phyloP scores from a whole-genome alignment of 75 land plant species.

The Pinus tabuliformis region DNA sequence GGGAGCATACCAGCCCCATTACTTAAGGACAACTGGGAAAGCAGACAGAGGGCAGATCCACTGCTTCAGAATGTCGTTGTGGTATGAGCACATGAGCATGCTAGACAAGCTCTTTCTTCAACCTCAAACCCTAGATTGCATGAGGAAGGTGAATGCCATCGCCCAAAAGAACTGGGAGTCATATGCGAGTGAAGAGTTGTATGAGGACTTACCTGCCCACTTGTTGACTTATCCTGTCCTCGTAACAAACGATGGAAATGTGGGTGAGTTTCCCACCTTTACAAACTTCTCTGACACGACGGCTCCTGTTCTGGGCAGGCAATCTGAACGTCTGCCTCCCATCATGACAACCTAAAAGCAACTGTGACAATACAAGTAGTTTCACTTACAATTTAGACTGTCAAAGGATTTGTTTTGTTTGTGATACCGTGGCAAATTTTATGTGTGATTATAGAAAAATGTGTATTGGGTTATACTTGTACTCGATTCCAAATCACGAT shows the following conservation, averaged over 20 bases:
- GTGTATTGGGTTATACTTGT: too few relatives aligned
- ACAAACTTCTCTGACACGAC: conserved; percentile 19
- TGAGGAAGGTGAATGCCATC: conserved; percentile 21
- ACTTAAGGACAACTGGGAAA: too few relatives aligned
- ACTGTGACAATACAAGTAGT: too few relatives aligned
- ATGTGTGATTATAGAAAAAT: too few relatives aligned
- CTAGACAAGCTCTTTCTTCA: conserved; percentile 25
- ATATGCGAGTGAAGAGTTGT: conserved; percentile 10
- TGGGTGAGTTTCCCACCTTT: conserved; percentile 18
- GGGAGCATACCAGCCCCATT: conserved; percentile 52
- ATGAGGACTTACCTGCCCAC: conserved; percentile 26
- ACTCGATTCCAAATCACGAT: too few relatives aligned
- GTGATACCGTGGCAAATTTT: too few relatives aligned
- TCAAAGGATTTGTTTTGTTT: too few relatives aligned
- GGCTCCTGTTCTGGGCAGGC: conserved; percentile 17
- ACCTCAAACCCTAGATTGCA: conserved; percentile 25
- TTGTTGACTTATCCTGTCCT: conserved; percentile 24
- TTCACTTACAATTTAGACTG: too few relatives aligned
- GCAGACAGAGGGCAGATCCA: conserved; percentile 13
- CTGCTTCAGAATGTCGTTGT: conserved; percentile 25
- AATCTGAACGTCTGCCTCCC: conserved; percentile 5
- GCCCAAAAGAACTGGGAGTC: conserved; percentile 23
- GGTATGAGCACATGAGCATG: not conserved
- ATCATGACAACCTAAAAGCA: conserved; percentile 19
- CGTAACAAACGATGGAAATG: conserved; percentile 18